Conservation (phyloP, 1,284 basidiomycete genomes). For the Irpex sp. region DNA sequence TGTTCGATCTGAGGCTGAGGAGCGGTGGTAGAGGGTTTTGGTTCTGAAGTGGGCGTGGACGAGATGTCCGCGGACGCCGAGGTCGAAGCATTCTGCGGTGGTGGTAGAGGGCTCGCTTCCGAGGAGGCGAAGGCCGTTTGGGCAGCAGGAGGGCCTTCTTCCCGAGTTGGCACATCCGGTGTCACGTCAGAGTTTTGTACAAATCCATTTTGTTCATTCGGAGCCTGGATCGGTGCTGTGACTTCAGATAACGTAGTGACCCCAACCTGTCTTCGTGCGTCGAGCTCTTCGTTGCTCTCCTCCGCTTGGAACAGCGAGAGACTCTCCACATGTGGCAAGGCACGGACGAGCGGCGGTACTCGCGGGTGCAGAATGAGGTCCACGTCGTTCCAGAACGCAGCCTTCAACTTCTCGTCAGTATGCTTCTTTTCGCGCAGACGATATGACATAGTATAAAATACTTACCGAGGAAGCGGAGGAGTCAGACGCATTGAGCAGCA, state of each 20-base stretch:
- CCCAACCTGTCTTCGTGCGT: slow-evolving; percentile 37
- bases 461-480: neutral
- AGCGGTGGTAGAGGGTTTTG: no score
- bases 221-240: neutral
- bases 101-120: no score
- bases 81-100: no score
- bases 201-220: no score
- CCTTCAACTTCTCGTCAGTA: slow-evolving; percentile 2
- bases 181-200: no score
- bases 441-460: neutral
- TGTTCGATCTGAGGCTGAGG: no score
- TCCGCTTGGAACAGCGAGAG: slow-evolving; percentile 56
- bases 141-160: no score
- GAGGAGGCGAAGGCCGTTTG: no score
- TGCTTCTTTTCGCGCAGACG: no score
- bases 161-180: no score
- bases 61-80: no score
- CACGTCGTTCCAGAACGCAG: slow-evolving; percentile 29
- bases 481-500: slow-evolving; percentile 31
- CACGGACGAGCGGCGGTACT: slow-evolving; percentile 65
- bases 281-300: slow-evolving; percentile 55
- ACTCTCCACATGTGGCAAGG: slow-evolving; percentile 57
- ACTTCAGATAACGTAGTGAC: slow-evolving; percentile 18
- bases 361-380: slow-evolving; percentile 72
- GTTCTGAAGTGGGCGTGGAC: no score